These are phyloP conservation scores for Calonectria ilicicola DNA, from an alignment of 2,329 filamentous ascomycete genomes.

Conservation along the genomic window DNA sequence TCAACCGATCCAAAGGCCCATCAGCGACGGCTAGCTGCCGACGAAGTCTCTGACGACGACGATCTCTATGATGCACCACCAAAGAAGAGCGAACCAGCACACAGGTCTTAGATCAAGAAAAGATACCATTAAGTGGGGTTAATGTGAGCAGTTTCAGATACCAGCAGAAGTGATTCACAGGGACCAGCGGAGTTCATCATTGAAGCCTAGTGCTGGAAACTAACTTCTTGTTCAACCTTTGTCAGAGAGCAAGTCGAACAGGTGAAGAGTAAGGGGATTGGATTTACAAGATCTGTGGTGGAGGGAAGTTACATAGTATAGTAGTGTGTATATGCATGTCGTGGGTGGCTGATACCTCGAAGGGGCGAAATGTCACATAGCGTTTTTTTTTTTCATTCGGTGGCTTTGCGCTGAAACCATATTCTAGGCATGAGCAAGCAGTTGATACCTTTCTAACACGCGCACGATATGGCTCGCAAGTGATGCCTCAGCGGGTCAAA, in stretches of 20 bases:
- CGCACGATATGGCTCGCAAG: slow-evolving; percentile 7
- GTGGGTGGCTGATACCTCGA: slow-evolving; percentile 38
- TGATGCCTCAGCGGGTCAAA: slow-evolving; percentile 12
- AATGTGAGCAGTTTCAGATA: neutral
- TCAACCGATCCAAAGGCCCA: slow-evolving; percentile 29
- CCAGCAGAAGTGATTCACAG: neutral
- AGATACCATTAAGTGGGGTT: neutral
- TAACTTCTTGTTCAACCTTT: neutral
- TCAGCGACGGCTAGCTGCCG: slow-evolving; percentile 30
- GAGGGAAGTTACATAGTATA: slow-evolving; percentile 25
- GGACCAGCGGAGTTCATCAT: neutral
- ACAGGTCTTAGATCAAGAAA: slow-evolving; percentile 45
- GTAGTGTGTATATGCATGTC: slow-evolving; percentile 28
- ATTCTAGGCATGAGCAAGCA: slow-evolving; percentile 18
- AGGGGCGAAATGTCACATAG: slow-evolving; percentile 39
- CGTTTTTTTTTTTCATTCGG: slow-evolving; percentile 38
- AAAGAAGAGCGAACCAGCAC: slow-evolving; percentile 52
- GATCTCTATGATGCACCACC: slow-evolving; percentile 55
- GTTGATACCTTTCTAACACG: neutral
- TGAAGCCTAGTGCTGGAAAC: neutral
- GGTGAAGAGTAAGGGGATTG: neutral
- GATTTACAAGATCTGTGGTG: slow-evolving; percentile 5
- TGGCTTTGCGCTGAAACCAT: slow-evolving; percentile 29
- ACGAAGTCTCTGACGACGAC: slow-evolving; percentile 50
- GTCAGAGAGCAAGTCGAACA: neutral